Conservation (phyloP, 768 basidiomycete genomes). For the Rhizopogon roseolus region DNA sequence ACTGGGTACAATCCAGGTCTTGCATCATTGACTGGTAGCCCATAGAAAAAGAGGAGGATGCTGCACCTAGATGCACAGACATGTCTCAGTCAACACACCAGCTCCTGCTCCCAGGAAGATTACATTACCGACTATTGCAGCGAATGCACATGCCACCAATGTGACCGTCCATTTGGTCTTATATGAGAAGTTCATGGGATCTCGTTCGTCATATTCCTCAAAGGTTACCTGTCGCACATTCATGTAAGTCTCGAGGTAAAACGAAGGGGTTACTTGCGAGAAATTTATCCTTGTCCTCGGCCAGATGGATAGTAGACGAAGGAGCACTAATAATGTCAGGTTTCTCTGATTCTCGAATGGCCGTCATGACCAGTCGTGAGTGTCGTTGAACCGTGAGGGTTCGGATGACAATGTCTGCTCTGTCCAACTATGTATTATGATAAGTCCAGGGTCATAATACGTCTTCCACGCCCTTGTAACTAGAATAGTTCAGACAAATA, state of each 20-base stretch:
- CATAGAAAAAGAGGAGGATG: conserved; percentile 43
- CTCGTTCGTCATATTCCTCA: conserved; percentile 25
- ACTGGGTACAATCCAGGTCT: conserved; percentile 34
- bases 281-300: not conserved
- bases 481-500: not conserved
- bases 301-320: not conserved
- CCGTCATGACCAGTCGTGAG: not conserved
- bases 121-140: conserved; percentile 11
- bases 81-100: not conserved
- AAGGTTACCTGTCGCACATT: conserved; percentile 26
- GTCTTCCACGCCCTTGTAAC: not conserved
- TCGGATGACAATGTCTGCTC: not conserved
- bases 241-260: not conserved
- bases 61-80: conserved; percentile 31
- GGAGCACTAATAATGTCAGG: not conserved
- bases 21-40: conserved; percentile 50
- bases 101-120: not conserved
- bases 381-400: not conserved
- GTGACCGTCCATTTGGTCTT: conserved; percentile 31
- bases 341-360: not conserved
- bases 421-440: not conserved
- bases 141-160: conserved; percentile 14
- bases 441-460: not conserved
- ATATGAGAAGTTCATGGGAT: conserved; percentile 29
- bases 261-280: not conserved